Evolutionary conservation across 176 grass and related monocot genomes (phyloP).

Genomic region (Oryza glaberrima): DNA sequence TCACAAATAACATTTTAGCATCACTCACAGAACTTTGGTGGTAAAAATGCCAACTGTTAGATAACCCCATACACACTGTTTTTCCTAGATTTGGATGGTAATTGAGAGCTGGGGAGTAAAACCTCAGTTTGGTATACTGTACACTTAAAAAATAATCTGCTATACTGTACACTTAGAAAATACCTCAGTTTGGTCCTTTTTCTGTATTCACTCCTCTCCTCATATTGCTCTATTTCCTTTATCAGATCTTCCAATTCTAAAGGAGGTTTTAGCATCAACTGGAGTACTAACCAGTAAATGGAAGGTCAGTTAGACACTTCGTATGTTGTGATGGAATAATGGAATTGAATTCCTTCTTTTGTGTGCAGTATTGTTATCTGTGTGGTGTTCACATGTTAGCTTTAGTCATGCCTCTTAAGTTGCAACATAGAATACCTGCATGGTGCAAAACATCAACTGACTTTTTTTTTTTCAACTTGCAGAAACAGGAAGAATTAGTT

Average conservation of each 20-base stretch:
- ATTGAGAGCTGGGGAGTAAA: background rate
- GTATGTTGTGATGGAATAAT: conserved; percentile 20
- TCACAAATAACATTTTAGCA: background rate
- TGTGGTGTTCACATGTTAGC: background rate
- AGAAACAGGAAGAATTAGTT: conserved; percentile 88
- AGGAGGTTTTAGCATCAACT: conserved; percentile 72
- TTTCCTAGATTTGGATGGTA: background rate
- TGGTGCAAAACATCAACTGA: background rate
- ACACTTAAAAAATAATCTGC: background rate
- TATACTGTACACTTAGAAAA: background rate
- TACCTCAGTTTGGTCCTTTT: background rate
- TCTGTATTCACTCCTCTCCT: background rate
- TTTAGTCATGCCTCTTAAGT: background rate
- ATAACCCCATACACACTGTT: background rate
- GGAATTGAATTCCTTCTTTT: background rate
- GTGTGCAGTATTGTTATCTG: conserved; percentile 14
- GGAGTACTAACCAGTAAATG: conserved; percentile 72
- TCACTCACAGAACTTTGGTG: background rate
- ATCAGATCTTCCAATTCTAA: conserved; percentile 79
- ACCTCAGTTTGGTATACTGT: no score
- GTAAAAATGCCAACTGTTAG: background rate
- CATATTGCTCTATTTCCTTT: conserved; percentile 32
- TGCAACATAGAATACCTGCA: background rate
- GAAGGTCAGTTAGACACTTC: conserved; percentile 59
- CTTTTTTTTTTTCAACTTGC: conserved; percentile 33